Evolutionary conservation across 148 eudicot genomes (phyloP), one percentile per base, ranked within the genome.

Genomic region (Camellia granthamiana): DNA sequence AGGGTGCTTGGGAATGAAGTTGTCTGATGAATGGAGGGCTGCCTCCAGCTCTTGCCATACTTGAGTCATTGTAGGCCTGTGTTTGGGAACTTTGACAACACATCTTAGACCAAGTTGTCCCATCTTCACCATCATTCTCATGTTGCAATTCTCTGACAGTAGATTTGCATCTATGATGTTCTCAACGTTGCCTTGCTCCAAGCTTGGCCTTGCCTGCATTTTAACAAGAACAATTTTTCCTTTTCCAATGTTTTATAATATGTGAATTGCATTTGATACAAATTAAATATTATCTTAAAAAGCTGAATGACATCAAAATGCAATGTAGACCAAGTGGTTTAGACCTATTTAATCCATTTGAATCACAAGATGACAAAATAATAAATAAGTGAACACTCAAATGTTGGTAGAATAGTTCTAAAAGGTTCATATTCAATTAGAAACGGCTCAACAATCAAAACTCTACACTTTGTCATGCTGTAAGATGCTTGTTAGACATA

Each of bases 1-100:
- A n/a, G 64, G 77, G 5, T 82, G 80, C 52, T 12, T 74, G 47
- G 43, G 74, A 23, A 73, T 30, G 59, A 70, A 41, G 69, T 49
- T 72, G 6, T 85, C 81, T 12, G 79, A 79, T 30, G 65, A 51
- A 61, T 71, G 19, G 47, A 88, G 85, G 54, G 81, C 76, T 49
- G 88, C 72, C 67, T 88, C 87, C 4, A 88, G 79, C 49, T 84
- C 85, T 82, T 88, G 83, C 82, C 82, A 85, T 7, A 85, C 90
- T 80, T 82, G 84, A 73, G 87, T 82, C 90, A 88, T 88, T 41
- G 87, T 88, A 65, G 90, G 90, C 80, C 90, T 72, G 54, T 85
- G 63, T 83, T 85, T 88, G 13, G 90, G 90, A 42, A 59, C 84
- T 75, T 85, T 84, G 60, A 69, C 85, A n/a, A 85, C 87, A 56